A percentile compares a stretch with the other conserved stretches of the same genome.
Conservation (phyloP, 1,284 basidiomycete species). For the Neotropicomus parvogracilis region DNA sequence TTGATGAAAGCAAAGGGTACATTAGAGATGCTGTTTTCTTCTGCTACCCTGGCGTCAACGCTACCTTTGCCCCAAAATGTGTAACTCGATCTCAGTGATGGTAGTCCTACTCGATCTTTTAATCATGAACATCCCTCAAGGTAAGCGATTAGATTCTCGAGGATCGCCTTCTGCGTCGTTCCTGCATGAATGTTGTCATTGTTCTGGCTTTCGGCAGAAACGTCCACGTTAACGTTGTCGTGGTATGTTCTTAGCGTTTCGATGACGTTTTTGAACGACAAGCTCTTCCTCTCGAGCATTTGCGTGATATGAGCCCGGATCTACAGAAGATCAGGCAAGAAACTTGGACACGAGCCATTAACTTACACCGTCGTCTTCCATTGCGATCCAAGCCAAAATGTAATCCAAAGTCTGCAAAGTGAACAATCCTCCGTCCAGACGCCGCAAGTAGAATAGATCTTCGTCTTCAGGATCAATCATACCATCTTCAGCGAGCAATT, state of each 20-base stretch:
- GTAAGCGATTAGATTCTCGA: constrained; percentile 65
- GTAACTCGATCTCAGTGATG: constrained; percentile 14
- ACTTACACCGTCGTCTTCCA: constrained; percentile 97
- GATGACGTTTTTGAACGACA: constrained; percentile 63
- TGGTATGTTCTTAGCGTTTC: constrained; percentile 62
- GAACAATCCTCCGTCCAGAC: constrained; percentile 84
- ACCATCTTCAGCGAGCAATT: constrained; percentile 54
- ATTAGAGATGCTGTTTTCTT: constrained; percentile 88
- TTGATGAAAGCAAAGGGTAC: constrained; percentile 83
- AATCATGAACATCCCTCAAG: constrained; percentile 45
- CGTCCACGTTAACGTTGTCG: constrained; percentile 67
- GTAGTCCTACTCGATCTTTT: constrained; percentile 6
- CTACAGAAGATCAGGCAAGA: constrained; percentile 39
- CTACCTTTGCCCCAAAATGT: constrained; percentile 20
- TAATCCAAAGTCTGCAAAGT: constrained; percentile 91
- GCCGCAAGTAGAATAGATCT: constrained; percentile 77
- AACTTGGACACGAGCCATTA: background rate
- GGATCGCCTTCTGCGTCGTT: constrained; percentile 64
- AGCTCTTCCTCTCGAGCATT: constrained; percentile 71
- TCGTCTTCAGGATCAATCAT: constrained; percentile 62
- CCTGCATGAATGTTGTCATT: constrained; percentile 33
- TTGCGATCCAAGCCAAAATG: constrained; percentile 89
- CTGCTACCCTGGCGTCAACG: constrained; percentile 43
- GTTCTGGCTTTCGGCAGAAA: constrained; percentile 22
- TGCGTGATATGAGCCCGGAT: constrained; percentile 68